These are phyloP conservation scores for Claviceps citrina DNA, from an alignment of 2,329 filamentous ascomycete genomes.

Conservation along the genomic window DNA sequence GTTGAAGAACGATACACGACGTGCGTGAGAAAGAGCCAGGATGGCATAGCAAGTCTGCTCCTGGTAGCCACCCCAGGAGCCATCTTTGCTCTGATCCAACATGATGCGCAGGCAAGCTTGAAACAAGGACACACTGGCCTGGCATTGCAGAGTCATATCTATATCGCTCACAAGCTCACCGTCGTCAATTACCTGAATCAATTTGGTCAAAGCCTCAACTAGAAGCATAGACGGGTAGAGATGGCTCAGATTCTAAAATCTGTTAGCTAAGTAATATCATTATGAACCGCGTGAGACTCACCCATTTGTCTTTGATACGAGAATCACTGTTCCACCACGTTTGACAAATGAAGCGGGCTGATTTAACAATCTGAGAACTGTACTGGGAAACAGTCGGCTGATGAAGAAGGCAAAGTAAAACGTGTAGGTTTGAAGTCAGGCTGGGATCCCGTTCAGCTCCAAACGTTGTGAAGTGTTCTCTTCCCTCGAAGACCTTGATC, in stretches of 20 bases:
- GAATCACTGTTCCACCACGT: slow-evolving; percentile 6
- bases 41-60: slow-evolving; percentile 8
- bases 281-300: background rate
- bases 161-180: slow-evolving; percentile 1
- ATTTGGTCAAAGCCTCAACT: slow-evolving; percentile 3
- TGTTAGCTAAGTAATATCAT: background rate
- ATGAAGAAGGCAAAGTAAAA: slow-evolving; percentile 5
- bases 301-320: slow-evolving; percentile 9
- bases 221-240: slow-evolving; percentile 8
- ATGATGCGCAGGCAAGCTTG: slow-evolving; percentile 6
- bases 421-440: slow-evolving; percentile 9
- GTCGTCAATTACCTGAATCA: slow-evolving; percentile 2
- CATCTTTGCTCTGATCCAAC: slow-evolving; percentile 5
- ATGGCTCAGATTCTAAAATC: slow-evolving; percentile 4
- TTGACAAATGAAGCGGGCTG: slow-evolving; percentile 6
- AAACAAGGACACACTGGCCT: slow-evolving; percentile 4
- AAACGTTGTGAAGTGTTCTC: slow-evolving; percentile 7
- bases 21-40: slow-evolving; percentile 5
- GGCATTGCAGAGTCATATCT: background rate
- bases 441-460: slow-evolving; percentile 4
- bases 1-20: slow-evolving; percentile 4
- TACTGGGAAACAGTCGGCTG: background rate
- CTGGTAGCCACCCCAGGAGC: slow-evolving; percentile 7
- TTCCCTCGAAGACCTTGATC: background rate
- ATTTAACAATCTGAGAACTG: slow-evolving; percentile 7